phyloP scores from a whole-genome alignment of 2,329 filamentous ascomycete genomes.

The Zasmidium citrigriseum region DNA sequence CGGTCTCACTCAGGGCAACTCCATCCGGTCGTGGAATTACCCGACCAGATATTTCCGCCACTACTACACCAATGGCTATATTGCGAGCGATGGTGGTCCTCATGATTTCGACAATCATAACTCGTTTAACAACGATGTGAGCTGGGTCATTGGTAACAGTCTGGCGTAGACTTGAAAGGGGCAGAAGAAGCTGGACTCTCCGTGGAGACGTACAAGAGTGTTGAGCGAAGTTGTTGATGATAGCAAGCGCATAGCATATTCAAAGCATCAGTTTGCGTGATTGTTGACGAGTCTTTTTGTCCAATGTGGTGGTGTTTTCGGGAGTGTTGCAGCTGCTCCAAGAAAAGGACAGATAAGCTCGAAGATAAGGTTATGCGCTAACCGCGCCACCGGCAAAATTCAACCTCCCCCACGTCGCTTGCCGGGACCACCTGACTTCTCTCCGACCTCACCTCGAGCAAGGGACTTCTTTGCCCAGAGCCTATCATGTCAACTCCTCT shows the following conservation, averaged over 20 bases:
- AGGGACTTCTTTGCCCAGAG: neutral
- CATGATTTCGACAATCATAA: slow-evolving; percentile 53
- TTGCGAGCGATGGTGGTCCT: slow-evolving; percentile 58
- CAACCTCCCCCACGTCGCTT: neutral
- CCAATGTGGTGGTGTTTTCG: no score
- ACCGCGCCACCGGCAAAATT: neutral
- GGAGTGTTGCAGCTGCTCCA: no score
- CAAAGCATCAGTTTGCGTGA: neutral
- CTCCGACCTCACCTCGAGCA: neutral
- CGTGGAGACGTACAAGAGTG: no score
- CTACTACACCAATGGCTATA: slow-evolving; percentile 50
- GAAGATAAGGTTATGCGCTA: neutral
- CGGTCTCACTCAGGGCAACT: slow-evolving; percentile 52
- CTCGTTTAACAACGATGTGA: slow-evolving; percentile 58
- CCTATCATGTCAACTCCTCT: slow-evolving; percentile 23
- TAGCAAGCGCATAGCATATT: neutral
- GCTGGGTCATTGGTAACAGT: slow-evolving; percentile 48
- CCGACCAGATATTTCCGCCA: slow-evolving; percentile 62
- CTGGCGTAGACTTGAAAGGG: slow-evolving; percentile 41
- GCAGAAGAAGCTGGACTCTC: no score
- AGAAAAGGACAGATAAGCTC: no score
- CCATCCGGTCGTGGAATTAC: slow-evolving; percentile 61
- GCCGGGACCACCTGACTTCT: neutral
- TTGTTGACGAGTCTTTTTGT: neutral
- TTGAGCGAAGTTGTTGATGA: neutral